Percentiles rank a stretch among this genome's conserved stretches.
Conservation (phyloP, 768 basidiomycete genomes). For the Termitomyces sp. region DNA sequence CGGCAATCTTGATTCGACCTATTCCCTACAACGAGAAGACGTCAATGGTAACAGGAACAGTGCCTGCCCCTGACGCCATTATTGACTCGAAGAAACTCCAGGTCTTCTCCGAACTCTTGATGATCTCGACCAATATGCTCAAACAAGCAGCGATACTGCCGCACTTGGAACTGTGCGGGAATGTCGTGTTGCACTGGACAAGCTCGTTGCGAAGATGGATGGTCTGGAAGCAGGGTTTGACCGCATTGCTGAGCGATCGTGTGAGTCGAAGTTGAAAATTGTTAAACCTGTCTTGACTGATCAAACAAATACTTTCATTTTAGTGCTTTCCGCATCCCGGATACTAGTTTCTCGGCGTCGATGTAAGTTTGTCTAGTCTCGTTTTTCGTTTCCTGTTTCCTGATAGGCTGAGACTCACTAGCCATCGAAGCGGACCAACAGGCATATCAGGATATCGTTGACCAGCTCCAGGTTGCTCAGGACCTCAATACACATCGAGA, state of each 20-base stretch:
- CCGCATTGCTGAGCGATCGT: constrained; percentile 77
- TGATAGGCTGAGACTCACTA: constrained; percentile 23
- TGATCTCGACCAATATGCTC: constrained; percentile 59
- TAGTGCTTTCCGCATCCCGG: constrained; percentile 77
- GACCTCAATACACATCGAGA: constrained; percentile 59
- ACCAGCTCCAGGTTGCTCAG: constrained; percentile 60
- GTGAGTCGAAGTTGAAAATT: constrained; percentile 39
- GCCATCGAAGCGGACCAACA: constrained; percentile 75
- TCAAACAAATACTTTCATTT: background rate
- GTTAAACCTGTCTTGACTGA: background rate
- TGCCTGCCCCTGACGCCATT: background rate
- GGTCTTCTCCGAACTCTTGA: constrained; percentile 60
- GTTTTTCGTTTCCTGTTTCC: constrained; percentile 4
- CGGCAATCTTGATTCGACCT: constrained; percentile 57
- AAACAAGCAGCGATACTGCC: constrained; percentile 38
- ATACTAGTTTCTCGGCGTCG: constrained; percentile 66
- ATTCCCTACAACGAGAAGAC: constrained; percentile 69
- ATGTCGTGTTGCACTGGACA: constrained; percentile 60
- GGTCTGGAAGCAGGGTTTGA: constrained; percentile 78
- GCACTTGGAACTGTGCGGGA: constrained; percentile 58
- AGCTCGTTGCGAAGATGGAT: constrained; percentile 75
- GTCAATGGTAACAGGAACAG: constrained; percentile 58
- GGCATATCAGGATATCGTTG: constrained; percentile 66
- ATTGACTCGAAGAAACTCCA: constrained; percentile 25
- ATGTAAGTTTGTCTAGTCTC: constrained; percentile 43